Evolutionary conservation across 169 alveolate genomes (phyloP), one percentile per base, ranked within the genome.

Genomic region (Plasmodium vivax): DNA sequence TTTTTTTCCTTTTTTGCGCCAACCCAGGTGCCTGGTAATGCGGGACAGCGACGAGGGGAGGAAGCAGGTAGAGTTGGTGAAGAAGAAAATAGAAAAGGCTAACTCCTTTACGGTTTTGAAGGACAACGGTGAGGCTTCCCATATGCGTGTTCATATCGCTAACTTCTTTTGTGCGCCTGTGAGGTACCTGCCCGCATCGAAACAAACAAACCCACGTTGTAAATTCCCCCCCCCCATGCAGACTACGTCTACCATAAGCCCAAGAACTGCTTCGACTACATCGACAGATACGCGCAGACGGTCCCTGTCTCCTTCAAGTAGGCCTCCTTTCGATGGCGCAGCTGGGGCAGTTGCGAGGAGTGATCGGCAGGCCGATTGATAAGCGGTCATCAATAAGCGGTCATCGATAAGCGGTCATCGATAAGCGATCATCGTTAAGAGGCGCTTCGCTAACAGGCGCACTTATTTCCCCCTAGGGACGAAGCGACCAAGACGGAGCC

Each of bases 401-500:
- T 5, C 45, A 38, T 38, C 45, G 0, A 2, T 38, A 38, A 38
- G 6, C 4, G 45, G 8, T 8, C 45, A 36, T 36, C 41, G 2
- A 1, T 36, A 36, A 36, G 41, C 2, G 41, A 1, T 3, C 45
- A 47, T 0, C n/a, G n/a, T 5, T 16, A 51, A 14, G 23, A 23
- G 27, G 0, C 27, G 27, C 27, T 23, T 23, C 27, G 27, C 27
- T 23, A 23, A 23, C 27, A 0, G 27, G 27, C 62, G 36, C 36
- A 72, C 16, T 51, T 41, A 75, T 58, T 56, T 88, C 82, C 47
- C 73, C 23, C 12, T 56, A 90, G 94, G 79, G 94, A 90, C 82
- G 94, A 56, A 68, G 82, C 77, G 16, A 90, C 94, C 9, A 90
- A 90, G 56, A 90, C 94, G 23, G 94, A 79, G 30, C 94, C 94